phyloP scores from a whole-genome alignment of 2,329 filamentous ascomycete genomes.

The Sporothrix schenckii region DNA sequence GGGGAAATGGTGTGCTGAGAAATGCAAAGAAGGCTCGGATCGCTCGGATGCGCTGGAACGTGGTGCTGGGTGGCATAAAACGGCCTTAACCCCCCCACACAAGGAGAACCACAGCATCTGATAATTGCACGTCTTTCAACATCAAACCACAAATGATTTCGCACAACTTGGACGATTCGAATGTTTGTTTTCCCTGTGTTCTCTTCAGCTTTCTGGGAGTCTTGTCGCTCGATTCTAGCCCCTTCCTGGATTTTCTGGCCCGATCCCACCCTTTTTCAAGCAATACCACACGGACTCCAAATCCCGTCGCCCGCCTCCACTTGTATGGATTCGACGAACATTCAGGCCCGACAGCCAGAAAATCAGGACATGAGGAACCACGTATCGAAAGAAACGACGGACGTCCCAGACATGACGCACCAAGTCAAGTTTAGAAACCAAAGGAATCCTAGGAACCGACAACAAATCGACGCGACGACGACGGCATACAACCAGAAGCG shows the following conservation, averaged over 20 bases:
- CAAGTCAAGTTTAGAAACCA: neutral
- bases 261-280: neutral
- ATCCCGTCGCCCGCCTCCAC: neutral
- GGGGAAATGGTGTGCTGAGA: conserved; percentile 30
- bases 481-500: neutral
- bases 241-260: neutral
- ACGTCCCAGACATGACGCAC: no score
- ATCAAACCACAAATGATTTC: neutral
- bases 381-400: neutral
- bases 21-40: conserved; percentile 28
- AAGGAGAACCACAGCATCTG: neutral
- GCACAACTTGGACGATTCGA: conserved; percentile 15
- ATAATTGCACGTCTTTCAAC: neutral
- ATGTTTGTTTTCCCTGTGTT: neutral
- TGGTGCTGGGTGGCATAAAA: conserved; percentile 20
- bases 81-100: neutral
- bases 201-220: neutral
- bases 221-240: neutral
- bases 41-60: conserved; percentile 31
- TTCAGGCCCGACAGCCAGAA: neutral
- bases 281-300: neutral
- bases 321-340: conserved; percentile 11
- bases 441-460: neutral
- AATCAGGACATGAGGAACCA: neutral
- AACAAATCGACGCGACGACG: neutral